Conservation (phyloP, 805 yeast genomes). For the Priceomyces medius region DNA sequence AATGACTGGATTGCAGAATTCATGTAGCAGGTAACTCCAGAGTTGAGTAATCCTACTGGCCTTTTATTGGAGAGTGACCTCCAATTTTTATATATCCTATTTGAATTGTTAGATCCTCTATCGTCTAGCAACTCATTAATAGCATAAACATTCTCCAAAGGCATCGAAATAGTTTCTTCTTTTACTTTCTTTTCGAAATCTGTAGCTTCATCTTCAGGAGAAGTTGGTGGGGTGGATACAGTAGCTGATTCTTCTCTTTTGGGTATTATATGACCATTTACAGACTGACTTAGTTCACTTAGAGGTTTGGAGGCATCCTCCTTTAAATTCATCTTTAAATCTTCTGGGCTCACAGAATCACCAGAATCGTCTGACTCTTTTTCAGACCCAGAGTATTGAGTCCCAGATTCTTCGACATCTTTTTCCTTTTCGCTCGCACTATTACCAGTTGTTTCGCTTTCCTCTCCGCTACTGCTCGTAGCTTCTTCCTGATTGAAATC, state of each 20-base stretch:
- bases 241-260: conserved; percentile 20
- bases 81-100: conserved; percentile 72
- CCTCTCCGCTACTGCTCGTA: conserved; percentile 6
- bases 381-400: background rate
- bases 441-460: conserved; percentile 9
- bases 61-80: conserved; percentile 50
- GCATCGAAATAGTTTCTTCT: conserved; percentile 15
- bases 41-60: conserved; percentile 77
- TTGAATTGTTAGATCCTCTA: conserved; percentile 60
- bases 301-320: conserved; percentile 13
- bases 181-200: conserved; percentile 11
- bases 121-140: conserved; percentile 59
- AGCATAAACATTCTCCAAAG: conserved; percentile 43
- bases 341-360: conserved; percentile 13
- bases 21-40: conserved; percentile 96
- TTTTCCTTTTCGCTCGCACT: conserved; percentile 10
- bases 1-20: conserved; percentile 92
- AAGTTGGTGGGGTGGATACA: conserved; percentile 33
- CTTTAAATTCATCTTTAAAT: conserved; percentile 18
- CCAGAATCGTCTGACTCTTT: conserved; percentile 6
- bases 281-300: conserved; percentile 4
- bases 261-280: conserved; percentile 12
- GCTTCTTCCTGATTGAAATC: conserved; percentile 11
- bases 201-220: conserved; percentile 26
- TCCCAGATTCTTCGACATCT: conserved; percentile 13